Evolutionary conservation across 345 rosid species (phyloP).

Genomic region (Excoecaria cochinchinensis): DNA sequence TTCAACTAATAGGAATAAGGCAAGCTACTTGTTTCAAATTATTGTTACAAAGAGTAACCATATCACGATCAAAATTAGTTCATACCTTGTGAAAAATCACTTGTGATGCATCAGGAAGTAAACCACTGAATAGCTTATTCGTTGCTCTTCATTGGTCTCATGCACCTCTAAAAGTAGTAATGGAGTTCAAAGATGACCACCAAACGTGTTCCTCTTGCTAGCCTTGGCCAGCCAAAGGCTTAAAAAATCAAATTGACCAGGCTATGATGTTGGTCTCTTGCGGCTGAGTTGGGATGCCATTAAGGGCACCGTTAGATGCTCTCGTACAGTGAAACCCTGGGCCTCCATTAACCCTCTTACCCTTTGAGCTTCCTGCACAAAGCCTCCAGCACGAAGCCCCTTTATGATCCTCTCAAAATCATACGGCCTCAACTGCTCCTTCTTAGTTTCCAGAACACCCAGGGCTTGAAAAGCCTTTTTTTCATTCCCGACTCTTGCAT

Average conservation of each 20-base stretch:
- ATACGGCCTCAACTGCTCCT: slow-evolving; percentile 44
- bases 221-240: neutral
- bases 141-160: neutral
- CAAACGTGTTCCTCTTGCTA: neutral
- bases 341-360: slow-evolving; percentile 54
- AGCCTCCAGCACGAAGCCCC: slow-evolving; percentile 53
- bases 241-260: no score
- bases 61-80: neutral
- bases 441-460: slow-evolving; percentile 47
- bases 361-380: slow-evolving; percentile 11
- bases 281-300: slow-evolving; percentile 21
- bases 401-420: slow-evolving; percentile 62
- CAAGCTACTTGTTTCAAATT: slow-evolving; percentile 4
- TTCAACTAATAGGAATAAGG: neutral
- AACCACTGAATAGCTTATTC: neutral
- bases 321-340: slow-evolving; percentile 46
- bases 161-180: neutral
- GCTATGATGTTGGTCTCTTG: slow-evolving; percentile 24
- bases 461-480: slow-evolving; percentile 81
- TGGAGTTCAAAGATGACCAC: neutral
- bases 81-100: neutral
- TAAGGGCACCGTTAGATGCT: slow-evolving; percentile 35
- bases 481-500: slow-evolving; percentile 56
- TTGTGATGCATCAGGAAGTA: neutral
- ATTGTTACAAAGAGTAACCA: neutral